Base-by-base conservation (phyloP, 1,284 basidiomycete species). In the Irpex sp. region DNA sequence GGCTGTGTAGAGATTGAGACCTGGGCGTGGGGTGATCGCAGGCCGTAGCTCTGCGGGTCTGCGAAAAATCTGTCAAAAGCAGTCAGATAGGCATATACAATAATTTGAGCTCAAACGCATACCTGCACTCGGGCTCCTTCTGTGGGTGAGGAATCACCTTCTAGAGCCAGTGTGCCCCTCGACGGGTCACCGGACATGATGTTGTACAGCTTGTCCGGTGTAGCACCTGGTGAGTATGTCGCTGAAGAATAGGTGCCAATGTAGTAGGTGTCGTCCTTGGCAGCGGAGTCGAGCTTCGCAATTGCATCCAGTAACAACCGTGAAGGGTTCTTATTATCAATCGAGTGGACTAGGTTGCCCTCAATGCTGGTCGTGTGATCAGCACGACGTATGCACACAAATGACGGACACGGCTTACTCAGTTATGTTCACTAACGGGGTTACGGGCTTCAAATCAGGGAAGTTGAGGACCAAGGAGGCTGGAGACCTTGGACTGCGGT, bases 141-240 rank as follows among this genome's bases (percentile, higher is more conserved):
- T 0, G 71, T 68, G 0, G 92, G 85, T 2, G 90, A 85, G 31
- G 79, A 79, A 43, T 84, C 79, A 15, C 84, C 81, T 39, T 90
- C 88, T 1, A 95, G 77, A 0, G 90, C 85, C 15, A 95, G 78
- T 0, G 86, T 84, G 0, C 94, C 94, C 7, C 90, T 81, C 21
- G 85, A 86, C 0, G 92, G 93, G 72, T 93, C 93, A 1, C 94
- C 94, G 0, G 90, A 89, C 13, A 83, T 84, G 66, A 95, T 89
- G 61, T 74, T 78, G 68, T 50, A 83, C 19, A 88, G 75, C 57
- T 81, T 79, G 49, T 71, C 69, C 6, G 83, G 66, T 82, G 84
- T 21, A 53, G 17, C 2, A 50, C 3, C 8, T 43, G 39, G 11
- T 43, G 39, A 43, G 15, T n/a, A 21, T 6, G 19, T n/a, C 7